Evolutionary conservation across 2,329 filamentous ascomycete genomes (phyloP).

Genomic region (Tolypocladium tundrense): DNA sequence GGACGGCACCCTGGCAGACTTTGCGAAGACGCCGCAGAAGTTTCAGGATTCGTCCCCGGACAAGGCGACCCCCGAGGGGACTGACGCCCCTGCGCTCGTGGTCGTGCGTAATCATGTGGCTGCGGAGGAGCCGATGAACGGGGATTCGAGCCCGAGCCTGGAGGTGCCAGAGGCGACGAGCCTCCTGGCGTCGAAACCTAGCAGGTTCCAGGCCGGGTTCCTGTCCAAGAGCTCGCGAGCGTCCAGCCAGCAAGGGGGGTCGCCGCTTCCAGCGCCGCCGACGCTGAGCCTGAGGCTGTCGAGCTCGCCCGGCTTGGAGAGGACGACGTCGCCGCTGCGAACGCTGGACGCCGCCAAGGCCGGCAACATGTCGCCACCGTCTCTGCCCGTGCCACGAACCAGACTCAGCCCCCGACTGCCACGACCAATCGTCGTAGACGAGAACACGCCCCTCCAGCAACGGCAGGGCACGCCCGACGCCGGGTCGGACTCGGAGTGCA

Average conservation of each 20-base stretch:
- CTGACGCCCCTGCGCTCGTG: not conserved
- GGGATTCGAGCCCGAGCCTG: conserved; percentile 48
- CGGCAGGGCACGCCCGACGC: conserved; percentile 24
- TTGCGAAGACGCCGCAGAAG: conserved; percentile 79
- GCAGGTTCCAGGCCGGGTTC: conserved; percentile 83
- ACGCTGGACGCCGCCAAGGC: conserved; percentile 38
- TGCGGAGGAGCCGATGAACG: conserved; percentile 18
- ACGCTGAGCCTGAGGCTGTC: conserved; percentile 47
- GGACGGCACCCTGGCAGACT: conserved; percentile 77
- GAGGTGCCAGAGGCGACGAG: conserved; percentile 36
- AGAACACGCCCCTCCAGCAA: conserved; percentile 37
- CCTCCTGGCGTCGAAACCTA: conserved; percentile 40
- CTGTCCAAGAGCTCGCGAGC: conserved; percentile 46
- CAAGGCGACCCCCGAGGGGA: not conserved
- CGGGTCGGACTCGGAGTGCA: conserved; percentile 39
- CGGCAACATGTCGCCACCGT: conserved; percentile 39
- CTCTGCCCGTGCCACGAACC: conserved; percentile 14
- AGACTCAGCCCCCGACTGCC: conserved; percentile 9
- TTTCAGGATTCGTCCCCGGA: conserved; percentile 21
- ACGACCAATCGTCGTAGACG: conserved; percentile 31
- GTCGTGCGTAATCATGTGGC: conserved; percentile 10
- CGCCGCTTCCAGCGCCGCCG: conserved; percentile 48
- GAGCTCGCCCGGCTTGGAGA: conserved; percentile 17
- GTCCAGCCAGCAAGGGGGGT: conserved; percentile 39
- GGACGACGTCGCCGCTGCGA: conserved; percentile 35